Conservation (phyloP, 495 filamentous ascomycete species). For the Penicillium cinerascens region DNA sequence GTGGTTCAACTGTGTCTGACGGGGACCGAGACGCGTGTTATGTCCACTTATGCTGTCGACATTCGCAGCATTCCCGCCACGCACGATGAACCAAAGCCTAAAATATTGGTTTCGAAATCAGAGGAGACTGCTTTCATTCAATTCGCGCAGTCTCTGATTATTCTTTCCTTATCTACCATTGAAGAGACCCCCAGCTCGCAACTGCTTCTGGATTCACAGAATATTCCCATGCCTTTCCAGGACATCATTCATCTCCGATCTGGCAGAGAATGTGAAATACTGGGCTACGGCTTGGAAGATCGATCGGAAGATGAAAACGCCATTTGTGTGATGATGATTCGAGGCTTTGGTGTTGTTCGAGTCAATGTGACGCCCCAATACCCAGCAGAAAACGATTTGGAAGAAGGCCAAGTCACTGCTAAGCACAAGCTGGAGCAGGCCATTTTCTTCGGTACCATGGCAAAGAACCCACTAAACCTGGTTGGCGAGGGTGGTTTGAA, state of each 20-base stretch:
- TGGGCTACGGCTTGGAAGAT: slow-evolving; percentile 45
- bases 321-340: slow-evolving; percentile 67
- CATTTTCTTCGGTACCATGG: slow-evolving; percentile 80
- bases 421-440: slow-evolving; percentile 92
- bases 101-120: slow-evolving; percentile 72
- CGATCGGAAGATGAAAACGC: slow-evolving; percentile 42
- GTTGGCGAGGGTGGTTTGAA: slow-evolving; percentile 55
- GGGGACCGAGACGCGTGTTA: slow-evolving; percentile 21
- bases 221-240: slow-evolving; percentile 62
- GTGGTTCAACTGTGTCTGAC: slow-evolving; percentile 29
- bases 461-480: slow-evolving; percentile 78
- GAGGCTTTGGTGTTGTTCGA: slow-evolving; percentile 76
- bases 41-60: slow-evolving; percentile 30
- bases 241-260: slow-evolving; percentile 80
- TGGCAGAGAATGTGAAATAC: slow-evolving; percentile 49
- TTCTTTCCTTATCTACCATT: slow-evolving; percentile 61
- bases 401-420: slow-evolving; percentile 57
- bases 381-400: slow-evolving; percentile 21
- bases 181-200: slow-evolving; percentile 67
- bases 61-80: slow-evolving; percentile 18
- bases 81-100: slow-evolving; percentile 52
- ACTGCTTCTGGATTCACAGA: slow-evolving; percentile 58
- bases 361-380: slow-evolving; percentile 46
- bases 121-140: slow-evolving; percentile 78
- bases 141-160: slow-evolving; percentile 68